Conservation (phyloP, 805 yeast species). For the Wickerhamiella occidentalis region DNA sequence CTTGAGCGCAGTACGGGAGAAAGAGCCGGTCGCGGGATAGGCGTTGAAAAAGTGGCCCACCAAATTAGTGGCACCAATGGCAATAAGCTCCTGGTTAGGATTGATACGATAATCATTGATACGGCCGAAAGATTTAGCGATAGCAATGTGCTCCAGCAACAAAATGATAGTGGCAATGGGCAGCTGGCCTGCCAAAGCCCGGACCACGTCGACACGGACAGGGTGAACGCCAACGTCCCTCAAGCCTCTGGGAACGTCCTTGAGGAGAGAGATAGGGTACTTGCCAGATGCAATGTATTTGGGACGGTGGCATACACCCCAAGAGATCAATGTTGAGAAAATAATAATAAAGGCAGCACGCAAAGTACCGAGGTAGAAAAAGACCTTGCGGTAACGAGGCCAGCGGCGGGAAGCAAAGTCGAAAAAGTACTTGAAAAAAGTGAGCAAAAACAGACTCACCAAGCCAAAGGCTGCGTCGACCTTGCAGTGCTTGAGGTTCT, state of each 20-base stretch:
- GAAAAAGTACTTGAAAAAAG: constrained; percentile 55
- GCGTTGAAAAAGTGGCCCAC: constrained; percentile 88
- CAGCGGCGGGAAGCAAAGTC: constrained; percentile 48
- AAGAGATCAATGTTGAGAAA: constrained; percentile 70
- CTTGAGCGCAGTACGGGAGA: constrained; percentile 86
- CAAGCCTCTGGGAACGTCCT: constrained; percentile 74
- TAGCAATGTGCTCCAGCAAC: constrained; percentile 84
- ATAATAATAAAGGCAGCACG: constrained; percentile 75
- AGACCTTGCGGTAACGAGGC: constrained; percentile 44
- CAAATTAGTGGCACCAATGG: constrained; percentile 84
- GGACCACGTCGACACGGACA: constrained; percentile 46
- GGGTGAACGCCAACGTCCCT: constrained; percentile 61
- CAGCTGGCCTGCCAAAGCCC: constrained; percentile 56
- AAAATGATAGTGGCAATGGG: constrained; percentile 79
- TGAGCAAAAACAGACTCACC: constrained; percentile 58
- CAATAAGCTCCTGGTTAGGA: constrained; percentile 88
- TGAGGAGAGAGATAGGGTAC: constrained; percentile 49
- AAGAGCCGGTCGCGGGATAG: constrained; percentile 93
- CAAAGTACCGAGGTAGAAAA: constrained; percentile 62
- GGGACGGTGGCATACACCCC: constrained; percentile 52
- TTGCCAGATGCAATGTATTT: constrained; percentile 30
- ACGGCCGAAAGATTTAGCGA: constrained; percentile 86
- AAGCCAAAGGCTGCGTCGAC: constrained; percentile 86
- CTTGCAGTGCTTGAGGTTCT: constrained; percentile 54
- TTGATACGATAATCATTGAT: constrained; percentile 79